Percentiles rank a stretch among this genome's conserved stretches.
Evolutionary conservation across 176 grass and related monocot genomes (phyloP).

Genomic region (Carex pumila): DNA sequence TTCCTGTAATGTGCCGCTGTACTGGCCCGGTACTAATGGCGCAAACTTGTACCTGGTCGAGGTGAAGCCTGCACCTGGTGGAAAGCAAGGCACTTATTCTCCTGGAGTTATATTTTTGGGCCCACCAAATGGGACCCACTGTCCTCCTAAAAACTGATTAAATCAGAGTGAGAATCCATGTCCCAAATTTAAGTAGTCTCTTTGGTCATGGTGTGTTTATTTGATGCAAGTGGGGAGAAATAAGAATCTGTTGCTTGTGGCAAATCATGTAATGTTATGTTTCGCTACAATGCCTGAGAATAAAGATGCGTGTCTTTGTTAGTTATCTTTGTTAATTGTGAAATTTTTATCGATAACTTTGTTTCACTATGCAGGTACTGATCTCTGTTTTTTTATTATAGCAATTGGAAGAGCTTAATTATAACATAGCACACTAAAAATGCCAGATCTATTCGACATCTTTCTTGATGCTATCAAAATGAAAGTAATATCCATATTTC

Average conservation of each 20-base stretch:
- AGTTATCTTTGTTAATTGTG: background rate
- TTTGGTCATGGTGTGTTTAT: conserved; percentile 5
- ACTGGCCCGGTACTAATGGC: background rate
- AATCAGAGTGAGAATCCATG: background rate
- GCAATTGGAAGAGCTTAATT: background rate
- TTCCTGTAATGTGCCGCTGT: background rate
- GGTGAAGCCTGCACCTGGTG: background rate
- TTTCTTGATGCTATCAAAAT: background rate
- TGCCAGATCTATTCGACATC: background rate
- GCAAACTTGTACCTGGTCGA: background rate
- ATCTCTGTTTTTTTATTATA: background rate
- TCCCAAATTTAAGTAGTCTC: background rate
- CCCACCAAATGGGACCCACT: background rate
- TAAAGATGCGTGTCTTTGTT: background rate
- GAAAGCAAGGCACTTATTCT: background rate
- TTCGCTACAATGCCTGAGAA: background rate
- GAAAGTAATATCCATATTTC: background rate
- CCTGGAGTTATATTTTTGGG: background rate
- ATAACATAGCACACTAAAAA: background rate
- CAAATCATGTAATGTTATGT: background rate
- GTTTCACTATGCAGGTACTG: background rate
- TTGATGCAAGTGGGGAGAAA: background rate
- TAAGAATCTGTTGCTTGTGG: background rate
- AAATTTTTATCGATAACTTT: background rate
- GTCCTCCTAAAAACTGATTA: background rate